Base-by-base conservation (phyloP, 331 rosid species). In the Stylosanthes scabra region DNA sequence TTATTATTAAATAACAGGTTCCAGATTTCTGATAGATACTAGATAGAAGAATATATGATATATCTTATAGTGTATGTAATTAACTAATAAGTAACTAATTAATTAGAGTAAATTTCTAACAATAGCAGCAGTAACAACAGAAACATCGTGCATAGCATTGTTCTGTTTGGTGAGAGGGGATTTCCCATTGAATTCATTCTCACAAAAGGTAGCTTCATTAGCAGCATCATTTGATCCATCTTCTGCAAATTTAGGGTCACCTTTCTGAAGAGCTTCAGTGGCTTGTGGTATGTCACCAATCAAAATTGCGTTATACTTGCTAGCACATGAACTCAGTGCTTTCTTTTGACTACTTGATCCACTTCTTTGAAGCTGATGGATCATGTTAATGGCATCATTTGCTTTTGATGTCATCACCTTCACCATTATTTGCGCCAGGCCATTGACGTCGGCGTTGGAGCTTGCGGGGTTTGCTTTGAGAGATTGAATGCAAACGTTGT, bases 371-470 rank as follows among this genome's bases (percentile, higher is more conserved):
- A 90, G 11, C 41, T 59, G 29, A 0, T 78, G 69, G 55, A 86
- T 84, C 58, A 5, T 59, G 9, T 54, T 61, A 0, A 62, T 71
- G 6, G 79, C 80, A 3, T 61, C 71, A 0, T 66, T 79, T 42
- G 90, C 91, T 63, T 71, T 79, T 44, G 77, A 58, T 46, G 64
- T 59, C 20, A 86, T 74, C 15, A 47, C 81, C 9, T 78, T 75
- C 2, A 84, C 88, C 91, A 84, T 83, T 8, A 86, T 84, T 62
- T 59, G 70, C 56, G 86, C 87, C 6, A 89, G 64, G 8, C 80
- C 93, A 7, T 66, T 44, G 3, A 89, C 76, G 37, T 83, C 83
- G 7, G 85, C 54, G 2, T 9, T 46, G 3, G 82, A 44, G 57
- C 81, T 86, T 2, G 27, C 74, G 2, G 86, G 80, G 11, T 62